Percentiles rank a stretch among this genome's conserved stretches.
phyloP scores from a whole-genome alignment of 1,284 basidiomycete genomes.

The Apiotrichum gracile region DNA sequence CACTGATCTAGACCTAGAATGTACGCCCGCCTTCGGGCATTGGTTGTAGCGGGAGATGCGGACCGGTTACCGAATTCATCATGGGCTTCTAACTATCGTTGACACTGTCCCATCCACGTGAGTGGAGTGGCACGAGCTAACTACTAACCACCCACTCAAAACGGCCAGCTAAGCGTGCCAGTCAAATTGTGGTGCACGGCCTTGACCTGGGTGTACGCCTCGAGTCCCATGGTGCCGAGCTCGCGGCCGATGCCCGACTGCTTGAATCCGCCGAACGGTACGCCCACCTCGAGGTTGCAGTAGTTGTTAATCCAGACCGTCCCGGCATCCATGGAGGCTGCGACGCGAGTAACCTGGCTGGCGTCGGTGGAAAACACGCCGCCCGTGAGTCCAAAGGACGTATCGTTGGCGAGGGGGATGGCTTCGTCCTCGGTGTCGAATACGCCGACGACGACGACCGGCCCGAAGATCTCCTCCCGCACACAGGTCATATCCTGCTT shows the following conservation, averaged over 20 bases:
- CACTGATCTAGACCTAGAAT: no score
- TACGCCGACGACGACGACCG: conserved; percentile 45
- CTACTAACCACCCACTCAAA: no score
- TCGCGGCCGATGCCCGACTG: conserved; percentile 75
- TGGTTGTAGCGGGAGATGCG: no score
- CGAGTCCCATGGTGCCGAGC: conserved; percentile 77
- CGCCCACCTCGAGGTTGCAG: conserved; percentile 69
- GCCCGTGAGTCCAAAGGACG: conserved; percentile 77
- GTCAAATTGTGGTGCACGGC: conserved; percentile 69
- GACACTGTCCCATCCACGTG: no score
- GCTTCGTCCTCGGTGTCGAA: conserved; percentile 47
- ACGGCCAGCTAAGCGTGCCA: conserved; percentile 15
- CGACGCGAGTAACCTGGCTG: conserved; percentile 76
- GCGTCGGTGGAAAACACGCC: conserved; percentile 82
- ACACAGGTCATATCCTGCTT: conserved; percentile 34
- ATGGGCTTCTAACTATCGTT: no score
- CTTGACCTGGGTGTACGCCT: conserved; percentile 78
- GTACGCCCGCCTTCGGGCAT: no score
- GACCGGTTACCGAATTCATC: no score
- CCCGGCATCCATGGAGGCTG: conserved; percentile 73
- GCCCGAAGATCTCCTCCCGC: conserved; percentile 50
- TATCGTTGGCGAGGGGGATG: conserved; percentile 72
- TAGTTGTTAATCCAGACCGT: conserved; percentile 82
- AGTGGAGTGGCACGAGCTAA: no score
- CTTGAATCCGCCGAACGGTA: conserved; percentile 94